Conservation (phyloP, 2,329 filamentous ascomycete genomes). For the Rhinocladiella similis region DNA sequence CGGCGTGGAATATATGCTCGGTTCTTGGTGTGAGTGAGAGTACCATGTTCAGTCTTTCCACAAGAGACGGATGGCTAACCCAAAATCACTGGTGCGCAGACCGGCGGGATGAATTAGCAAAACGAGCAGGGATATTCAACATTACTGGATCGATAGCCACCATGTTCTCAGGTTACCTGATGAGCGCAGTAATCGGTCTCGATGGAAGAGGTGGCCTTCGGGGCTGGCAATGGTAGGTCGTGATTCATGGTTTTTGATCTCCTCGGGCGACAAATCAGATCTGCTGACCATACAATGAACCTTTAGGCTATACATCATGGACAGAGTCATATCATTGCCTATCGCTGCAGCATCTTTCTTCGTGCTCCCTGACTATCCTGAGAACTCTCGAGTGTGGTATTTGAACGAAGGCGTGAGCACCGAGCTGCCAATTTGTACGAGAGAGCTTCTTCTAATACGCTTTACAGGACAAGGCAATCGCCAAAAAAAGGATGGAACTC, state of each 20-base stretch:
- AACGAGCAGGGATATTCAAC: slow-evolving; percentile 55
- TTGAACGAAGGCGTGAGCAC: slow-evolving; percentile 28
- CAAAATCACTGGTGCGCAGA: no score
- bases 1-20: slow-evolving; percentile 53
- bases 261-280: not conserved
- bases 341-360: slow-evolving; percentile 46
- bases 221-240: slow-evolving; percentile 52
- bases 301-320: slow-evolving; percentile 39
- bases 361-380: slow-evolving; percentile 48
- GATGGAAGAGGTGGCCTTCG: slow-evolving; percentile 48
- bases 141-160: slow-evolving; percentile 44
- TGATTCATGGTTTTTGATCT: not conserved
- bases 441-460: not conserved
- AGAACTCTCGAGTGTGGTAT: slow-evolving; percentile 37
- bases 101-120: slow-evolving; percentile 49
- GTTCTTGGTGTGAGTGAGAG: slow-evolving; percentile 47
- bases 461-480: slow-evolving; percentile 45
- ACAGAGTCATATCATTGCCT: slow-evolving; percentile 43
- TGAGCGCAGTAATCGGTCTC: slow-evolving; percentile 53
- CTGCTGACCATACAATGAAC: not conserved
- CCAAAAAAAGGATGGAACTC: slow-evolving; percentile 48
- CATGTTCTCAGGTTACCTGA: slow-evolving; percentile 55
- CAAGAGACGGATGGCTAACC: no score
- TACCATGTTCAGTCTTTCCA: no score
- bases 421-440: not conserved